These are phyloP conservation scores for Quambalaria eucalypti DNA, from an alignment of 1,284 basidiomycete species.

Conservation along the genomic window DNA sequence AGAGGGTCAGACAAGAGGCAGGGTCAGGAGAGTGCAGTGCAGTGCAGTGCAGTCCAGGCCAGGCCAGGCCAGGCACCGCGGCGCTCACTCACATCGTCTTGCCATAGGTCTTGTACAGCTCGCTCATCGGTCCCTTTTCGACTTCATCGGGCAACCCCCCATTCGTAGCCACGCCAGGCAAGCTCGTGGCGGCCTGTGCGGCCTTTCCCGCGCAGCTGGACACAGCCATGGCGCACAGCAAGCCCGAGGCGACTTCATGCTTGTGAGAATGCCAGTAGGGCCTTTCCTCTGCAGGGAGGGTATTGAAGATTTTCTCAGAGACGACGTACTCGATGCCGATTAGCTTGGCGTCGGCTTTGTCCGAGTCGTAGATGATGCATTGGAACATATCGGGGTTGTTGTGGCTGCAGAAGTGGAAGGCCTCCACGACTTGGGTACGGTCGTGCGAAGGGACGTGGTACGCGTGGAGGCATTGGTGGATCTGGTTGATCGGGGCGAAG, in stretches of 20 bases:
- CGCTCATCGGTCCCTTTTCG: constrained; percentile 10
- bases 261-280: constrained; percentile 55
- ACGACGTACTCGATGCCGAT: constrained; percentile 57
- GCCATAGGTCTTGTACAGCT: constrained; percentile 15
- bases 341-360: constrained; percentile 50
- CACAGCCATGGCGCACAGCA: constrained; percentile 47
- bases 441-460: constrained; percentile 22
- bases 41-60: no score
- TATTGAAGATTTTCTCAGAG: constrained; percentile 50
- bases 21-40: neutral
- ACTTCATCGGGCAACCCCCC: constrained; percentile 18
- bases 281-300: constrained; percentile 52
- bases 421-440: constrained; percentile 13
- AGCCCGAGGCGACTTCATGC: constrained; percentile 53
- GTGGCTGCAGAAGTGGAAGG: constrained; percentile 21
- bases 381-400: constrained; percentile 2
- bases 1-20: neutral
- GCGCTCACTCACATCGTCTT: constrained; percentile 2
- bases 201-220: constrained; percentile 8
- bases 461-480: constrained; percentile 23
- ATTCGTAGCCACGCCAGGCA: constrained; percentile 4
- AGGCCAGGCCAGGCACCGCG: neutral
- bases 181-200: constrained; percentile 1
- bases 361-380: constrained; percentile 53
- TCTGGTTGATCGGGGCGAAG: constrained; percentile 8